These are phyloP conservation scores for Medicago lupulina DNA, from an alignment of 306 rosid species.

Conservation along the genomic window DNA sequence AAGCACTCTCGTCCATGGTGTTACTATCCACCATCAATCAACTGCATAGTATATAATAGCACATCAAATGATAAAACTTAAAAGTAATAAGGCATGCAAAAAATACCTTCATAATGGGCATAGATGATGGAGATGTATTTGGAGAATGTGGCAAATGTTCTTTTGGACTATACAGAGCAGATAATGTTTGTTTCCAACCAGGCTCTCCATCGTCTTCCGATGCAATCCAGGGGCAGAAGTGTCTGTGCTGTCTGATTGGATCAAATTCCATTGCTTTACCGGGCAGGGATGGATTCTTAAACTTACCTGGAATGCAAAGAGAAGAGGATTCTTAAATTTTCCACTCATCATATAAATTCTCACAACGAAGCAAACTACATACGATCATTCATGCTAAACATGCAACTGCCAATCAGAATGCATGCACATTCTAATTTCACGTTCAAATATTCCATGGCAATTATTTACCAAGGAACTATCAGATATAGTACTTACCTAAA, in stretches of 20 bases:
- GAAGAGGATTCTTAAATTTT: constrained; percentile 34
- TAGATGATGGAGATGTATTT: constrained; percentile 55
- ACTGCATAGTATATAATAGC: not conserved
- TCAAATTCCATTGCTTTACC: constrained; percentile 72
- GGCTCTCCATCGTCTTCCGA: constrained; percentile 61
- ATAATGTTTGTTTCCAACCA: constrained; percentile 88
- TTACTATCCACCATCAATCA: constrained; percentile 26
- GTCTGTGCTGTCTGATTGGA: constrained; percentile 90
- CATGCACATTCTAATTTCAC: not conserved
- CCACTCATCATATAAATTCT: constrained; percentile 20
- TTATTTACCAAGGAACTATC: constrained; percentile 35
- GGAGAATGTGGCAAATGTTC: constrained; percentile 52
- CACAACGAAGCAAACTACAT: constrained; percentile 15
- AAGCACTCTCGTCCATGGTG: constrained; percentile 3
- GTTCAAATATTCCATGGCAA: constrained; percentile 21
- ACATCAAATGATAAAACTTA: constrained; percentile 28
- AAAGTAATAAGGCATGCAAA: constrained; percentile 15
- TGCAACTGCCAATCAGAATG: constrained; percentile 27
- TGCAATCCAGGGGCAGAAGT: constrained; percentile 97
- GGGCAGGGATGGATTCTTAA: constrained; percentile 35
- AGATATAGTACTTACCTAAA: constrained; percentile 58
- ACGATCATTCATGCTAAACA: constrained; percentile 36
- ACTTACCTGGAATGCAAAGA: constrained; percentile 57
- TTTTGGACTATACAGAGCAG: constrained; percentile 69
- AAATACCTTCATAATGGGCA: constrained; percentile 70